Evolutionary conservation across 352 stramenopile genomes (phyloP).

Genomic region (Pythium plurisporium): DNA sequence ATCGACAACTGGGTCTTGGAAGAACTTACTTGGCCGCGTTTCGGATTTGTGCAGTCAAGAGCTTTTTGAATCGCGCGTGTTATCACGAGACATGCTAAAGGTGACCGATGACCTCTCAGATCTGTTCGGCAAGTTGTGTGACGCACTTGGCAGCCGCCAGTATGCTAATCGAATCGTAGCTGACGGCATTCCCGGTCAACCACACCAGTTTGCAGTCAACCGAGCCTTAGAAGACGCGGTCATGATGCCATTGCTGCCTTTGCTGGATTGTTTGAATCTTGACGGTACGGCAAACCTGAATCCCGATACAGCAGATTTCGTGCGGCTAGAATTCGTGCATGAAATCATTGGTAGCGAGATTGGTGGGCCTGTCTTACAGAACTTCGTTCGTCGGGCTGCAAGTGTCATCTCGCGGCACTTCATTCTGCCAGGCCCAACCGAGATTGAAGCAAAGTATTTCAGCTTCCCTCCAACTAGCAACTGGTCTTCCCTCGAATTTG

Average conservation of each 20-base stretch:
- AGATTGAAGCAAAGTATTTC: constrained; percentile 1
- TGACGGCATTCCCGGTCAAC: constrained; percentile 7
- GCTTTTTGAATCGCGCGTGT: constrained; percentile 5
- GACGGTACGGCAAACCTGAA: constrained; percentile 20
- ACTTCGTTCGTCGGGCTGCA: background rate
- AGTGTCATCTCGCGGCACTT: background rate
- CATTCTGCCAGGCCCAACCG: background rate
- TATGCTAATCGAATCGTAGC: background rate
- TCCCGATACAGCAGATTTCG: too few species aligned
- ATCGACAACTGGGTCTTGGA: background rate
- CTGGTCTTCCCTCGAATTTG: background rate
- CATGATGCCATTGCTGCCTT: constrained; percentile 23
- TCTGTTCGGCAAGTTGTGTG: constrained; percentile 23
- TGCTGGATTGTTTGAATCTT: constrained; percentile 26
- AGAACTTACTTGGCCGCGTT: background rate
- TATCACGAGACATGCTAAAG: constrained; percentile 14
- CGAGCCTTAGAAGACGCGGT: constrained; percentile 6
- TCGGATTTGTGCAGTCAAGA: background rate
- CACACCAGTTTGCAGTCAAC: background rate
- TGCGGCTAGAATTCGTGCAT: too few species aligned
- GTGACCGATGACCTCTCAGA: background rate
- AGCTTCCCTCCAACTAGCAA: background rate
- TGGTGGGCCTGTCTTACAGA: too few species aligned
- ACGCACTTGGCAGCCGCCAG: constrained; percentile 5
- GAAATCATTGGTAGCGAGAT: too few species aligned